phyloP scores from a whole-genome alignment of 2,329 filamentous ascomycete genomes.

The Fusarium musae region DNA sequence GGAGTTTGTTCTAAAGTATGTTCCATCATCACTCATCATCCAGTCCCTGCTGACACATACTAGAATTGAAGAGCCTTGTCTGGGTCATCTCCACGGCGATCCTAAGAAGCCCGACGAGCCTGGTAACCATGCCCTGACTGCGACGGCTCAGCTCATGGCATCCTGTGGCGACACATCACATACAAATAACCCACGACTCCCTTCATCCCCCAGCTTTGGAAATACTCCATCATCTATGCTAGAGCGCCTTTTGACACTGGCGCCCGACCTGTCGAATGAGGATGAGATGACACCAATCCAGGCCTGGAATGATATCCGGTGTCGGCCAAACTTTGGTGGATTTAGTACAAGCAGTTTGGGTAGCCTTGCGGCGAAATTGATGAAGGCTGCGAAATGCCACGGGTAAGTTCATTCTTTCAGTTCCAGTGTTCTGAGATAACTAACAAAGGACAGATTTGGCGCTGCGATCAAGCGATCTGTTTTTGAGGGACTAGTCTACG shows the following conservation, averaged over 20 bases:
- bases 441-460: conserved; percentile 4
- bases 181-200: background rate
- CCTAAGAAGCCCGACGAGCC: conserved; percentile 10
- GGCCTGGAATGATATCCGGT: conserved; percentile 17
- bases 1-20: conserved; percentile 49
- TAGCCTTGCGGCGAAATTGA: background rate
- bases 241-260: conserved; percentile 8
- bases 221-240: background rate
- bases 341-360: background rate
- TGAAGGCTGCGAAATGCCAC: conserved; percentile 17
- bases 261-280: conserved; percentile 10
- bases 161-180: background rate
- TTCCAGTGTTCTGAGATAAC: fast-evolving
- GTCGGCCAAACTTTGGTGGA: conserved; percentile 10
- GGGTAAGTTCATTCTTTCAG: background rate
- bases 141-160: conserved; percentile 15
- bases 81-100: conserved; percentile 22
- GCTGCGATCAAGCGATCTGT: conserved; percentile 21
- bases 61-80: conserved; percentile 26
- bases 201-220: background rate
- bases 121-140: conserved; percentile 13
- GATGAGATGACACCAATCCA: conserved; percentile 25
- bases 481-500: conserved; percentile 17
- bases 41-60: background rate
- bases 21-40: too few relatives aligned